Evolutionary conservation across 352 stramenopile genomes (phyloP).

Genomic region (Plasmopara halstedii): DNA sequence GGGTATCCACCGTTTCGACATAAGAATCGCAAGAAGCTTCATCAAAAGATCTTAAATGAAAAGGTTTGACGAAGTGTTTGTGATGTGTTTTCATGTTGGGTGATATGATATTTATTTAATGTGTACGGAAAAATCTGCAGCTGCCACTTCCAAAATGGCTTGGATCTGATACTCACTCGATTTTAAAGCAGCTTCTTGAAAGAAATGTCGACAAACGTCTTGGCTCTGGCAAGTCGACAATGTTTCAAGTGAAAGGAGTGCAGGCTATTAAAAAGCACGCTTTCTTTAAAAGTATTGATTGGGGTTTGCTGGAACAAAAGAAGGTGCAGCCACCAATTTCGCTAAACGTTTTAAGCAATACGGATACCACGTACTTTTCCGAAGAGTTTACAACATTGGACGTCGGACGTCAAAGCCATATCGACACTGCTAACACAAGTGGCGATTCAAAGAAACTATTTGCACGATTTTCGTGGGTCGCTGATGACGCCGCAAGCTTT

Average conservation of each 20-base stretch:
- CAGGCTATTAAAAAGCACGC: constrained; percentile 93
- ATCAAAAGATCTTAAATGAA: constrained; percentile 83
- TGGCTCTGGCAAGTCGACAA: constrained; percentile 91
- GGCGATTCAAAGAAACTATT: constrained; percentile 49
- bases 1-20: constrained; percentile 74
- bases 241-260: constrained; percentile 97
- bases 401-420: constrained; percentile 47
- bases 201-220: constrained; percentile 93
- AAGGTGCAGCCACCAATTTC: constrained; percentile 86
- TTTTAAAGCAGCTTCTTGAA: constrained; percentile 96
- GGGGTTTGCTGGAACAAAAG: constrained; percentile 88
- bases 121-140: constrained; percentile 6
- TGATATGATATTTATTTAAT: too few relatives aligned
- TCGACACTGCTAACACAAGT: constrained; percentile 20
- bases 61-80: constrained; percentile 27
- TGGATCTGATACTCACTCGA: constrained; percentile 83
- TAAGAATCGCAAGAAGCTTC: constrained; percentile 83
- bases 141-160: constrained; percentile 76
- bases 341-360: constrained; percentile 79
- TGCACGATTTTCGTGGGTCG: constrained; percentile 67
- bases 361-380: constrained; percentile 92
- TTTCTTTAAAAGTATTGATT: constrained; percentile 94
- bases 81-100: too few relatives aligned
- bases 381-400: constrained; percentile 83
- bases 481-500: constrained; percentile 49